Evolutionary conservation across 805 yeast genomes (phyloP).

Genomic region (Ogataea henricii): DNA sequence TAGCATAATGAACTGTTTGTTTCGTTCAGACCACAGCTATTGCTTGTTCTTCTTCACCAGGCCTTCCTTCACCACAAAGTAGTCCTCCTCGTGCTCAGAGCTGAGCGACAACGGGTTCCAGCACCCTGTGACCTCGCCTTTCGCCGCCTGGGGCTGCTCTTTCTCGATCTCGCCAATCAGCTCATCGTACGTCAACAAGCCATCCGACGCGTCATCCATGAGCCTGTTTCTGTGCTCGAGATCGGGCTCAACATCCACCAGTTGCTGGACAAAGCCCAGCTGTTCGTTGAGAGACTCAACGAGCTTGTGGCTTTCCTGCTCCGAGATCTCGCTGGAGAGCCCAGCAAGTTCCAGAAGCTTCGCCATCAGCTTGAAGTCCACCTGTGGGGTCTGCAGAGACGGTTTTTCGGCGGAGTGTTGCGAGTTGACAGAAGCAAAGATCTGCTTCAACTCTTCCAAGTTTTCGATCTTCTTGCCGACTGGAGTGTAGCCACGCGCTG

Average conservation of each 20-base stretch:
- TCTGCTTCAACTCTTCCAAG: slow-evolving; percentile 30
- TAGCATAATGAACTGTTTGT: not conserved
- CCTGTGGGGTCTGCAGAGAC: not conserved
- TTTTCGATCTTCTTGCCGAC: not conserved
- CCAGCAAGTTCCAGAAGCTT: slow-evolving; percentile 53
- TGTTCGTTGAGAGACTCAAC: slow-evolving; percentile 46
- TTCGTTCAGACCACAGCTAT: slow-evolving; percentile 7
- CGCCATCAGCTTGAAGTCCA: slow-evolving; percentile 21
- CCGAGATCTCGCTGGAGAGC: slow-evolving; percentile 35
- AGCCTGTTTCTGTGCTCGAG: slow-evolving; percentile 28
- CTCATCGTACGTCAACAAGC: slow-evolving; percentile 32
- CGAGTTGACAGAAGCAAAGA: slow-evolving; percentile 1
- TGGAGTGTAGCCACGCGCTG: too few species aligned
- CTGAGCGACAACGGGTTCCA: slow-evolving; percentile 47
- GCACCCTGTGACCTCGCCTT: slow-evolving; percentile 44
- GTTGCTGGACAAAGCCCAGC: slow-evolving; percentile 48
- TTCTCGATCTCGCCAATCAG: slow-evolving; percentile 31
- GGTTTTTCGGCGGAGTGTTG: not conserved
- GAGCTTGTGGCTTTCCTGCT: slow-evolving; percentile 34
- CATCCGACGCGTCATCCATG: slow-evolving; percentile 28
- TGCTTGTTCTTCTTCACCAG: slow-evolving; percentile 40
- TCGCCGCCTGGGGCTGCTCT: slow-evolving; percentile 24
- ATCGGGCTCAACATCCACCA: slow-evolving; percentile 37
- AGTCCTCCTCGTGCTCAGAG: slow-evolving; percentile 36
- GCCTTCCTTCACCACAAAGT: slow-evolving; percentile 49